Conservation (phyloP, 305 asterid genomes). For the Fraxinus sp. region DNA sequence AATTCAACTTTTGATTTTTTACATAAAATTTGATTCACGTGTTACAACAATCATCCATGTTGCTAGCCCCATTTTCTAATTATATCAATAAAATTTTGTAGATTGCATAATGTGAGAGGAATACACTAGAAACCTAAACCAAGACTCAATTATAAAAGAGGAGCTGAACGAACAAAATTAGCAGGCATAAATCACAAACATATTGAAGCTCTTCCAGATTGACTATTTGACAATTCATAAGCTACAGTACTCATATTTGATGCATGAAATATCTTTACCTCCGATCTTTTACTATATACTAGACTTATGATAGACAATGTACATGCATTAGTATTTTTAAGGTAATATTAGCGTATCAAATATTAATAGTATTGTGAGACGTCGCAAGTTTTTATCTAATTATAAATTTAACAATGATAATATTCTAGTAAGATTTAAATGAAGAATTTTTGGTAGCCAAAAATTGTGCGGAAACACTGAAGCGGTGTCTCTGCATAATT, state of each 20-base stretch:
- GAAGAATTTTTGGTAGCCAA: too few relatives aligned
- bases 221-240: not conserved
- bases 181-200: not conserved
- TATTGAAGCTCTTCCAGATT: not conserved
- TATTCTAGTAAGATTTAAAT: too few relatives aligned
- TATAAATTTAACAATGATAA: too few relatives aligned
- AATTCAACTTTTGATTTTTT: not conserved
- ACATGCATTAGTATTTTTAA: too few relatives aligned
- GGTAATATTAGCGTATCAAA: too few relatives aligned
- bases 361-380: too few relatives aligned
- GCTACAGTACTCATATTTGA: not conserved
- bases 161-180: not conserved
- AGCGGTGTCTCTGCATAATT: too few relatives aligned
- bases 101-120: not conserved
- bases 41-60: not conserved
- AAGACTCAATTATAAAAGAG: constrained; percentile 5
- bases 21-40: not conserved
- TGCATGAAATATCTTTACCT: not conserved
- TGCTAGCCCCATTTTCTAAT: constrained; percentile 4
- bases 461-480: too few relatives aligned
- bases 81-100: not conserved
- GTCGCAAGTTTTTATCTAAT: too few relatives aligned
- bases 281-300: too few relatives aligned
- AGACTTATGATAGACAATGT: too few relatives aligned
- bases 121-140: not conserved